Evolutionary conservation across 1,284 basidiomycete species (phyloP), one percentile per base, ranked within the genome.

Genomic region (Sphaerobolus stellatus): DNA sequence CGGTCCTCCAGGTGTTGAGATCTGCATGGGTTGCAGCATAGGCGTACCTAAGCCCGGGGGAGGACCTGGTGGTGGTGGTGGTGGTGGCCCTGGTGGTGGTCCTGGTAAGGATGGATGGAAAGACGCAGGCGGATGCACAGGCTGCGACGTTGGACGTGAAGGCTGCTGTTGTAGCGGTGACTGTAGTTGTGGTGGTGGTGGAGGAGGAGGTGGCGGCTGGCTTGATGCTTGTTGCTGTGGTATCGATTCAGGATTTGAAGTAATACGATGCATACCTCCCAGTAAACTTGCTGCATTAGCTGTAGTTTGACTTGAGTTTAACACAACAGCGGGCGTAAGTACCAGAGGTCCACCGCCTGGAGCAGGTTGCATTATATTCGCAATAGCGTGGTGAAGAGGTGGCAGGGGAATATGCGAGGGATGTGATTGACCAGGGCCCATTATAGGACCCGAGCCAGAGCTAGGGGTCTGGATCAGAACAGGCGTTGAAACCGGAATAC

Each of bases 251-350:
- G 48, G 43, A 43, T 54, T 43, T 33, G 56, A 34, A n/a, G 43
- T 38, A 13, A 56, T 28, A 14, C 38, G 38, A 24, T 53, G 51
- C 51, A 53, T 48, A 29, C 50, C 50, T 24, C 81, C 81, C 13
- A 87, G 74, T 50, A 86, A 75, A 36, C 81, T 79, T 2, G 83
- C 85, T 0, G 82, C 83, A 7, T 81, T 82, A 31, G 80, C 74
- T 24, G 69, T 67, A 18, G 66, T 57, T 22, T 52, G 52, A 29
- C 14, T 51, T n/a, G 50, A 51, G 24, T 44, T 51, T 9, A 51
- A 40, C 5, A 50, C 38, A 14, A 43, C 38, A 18, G 38, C 4
- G 4, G 50, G 50, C 13, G 50, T 43, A 8, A 51, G 38, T 14
- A 51, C 38, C 7, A 51, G 40, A 4, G 50, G 16, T 11, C 11